phyloP scores from a whole-genome alignment of 1,284 basidiomycete genomes.

The Psilocybe mexicana region DNA sequence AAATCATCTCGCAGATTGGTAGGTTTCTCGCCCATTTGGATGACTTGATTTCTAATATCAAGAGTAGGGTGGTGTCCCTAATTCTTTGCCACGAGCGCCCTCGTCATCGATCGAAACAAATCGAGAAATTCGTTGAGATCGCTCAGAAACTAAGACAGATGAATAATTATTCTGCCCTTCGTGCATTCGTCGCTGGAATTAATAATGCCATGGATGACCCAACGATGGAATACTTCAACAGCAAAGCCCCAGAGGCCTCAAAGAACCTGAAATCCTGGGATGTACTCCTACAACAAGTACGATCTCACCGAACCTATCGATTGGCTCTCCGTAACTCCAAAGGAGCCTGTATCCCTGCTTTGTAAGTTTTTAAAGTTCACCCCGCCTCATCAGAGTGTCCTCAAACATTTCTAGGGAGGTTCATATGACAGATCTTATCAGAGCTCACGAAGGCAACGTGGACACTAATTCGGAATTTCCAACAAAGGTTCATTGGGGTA shows the following conservation, averaged over 20 bases:
- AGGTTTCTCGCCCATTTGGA: constrained; percentile 22
- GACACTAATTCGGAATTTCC: constrained; percentile 62
- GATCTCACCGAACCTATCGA: constrained; percentile 78
- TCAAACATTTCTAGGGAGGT: constrained; percentile 58
- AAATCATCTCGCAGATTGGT: constrained; percentile 80
- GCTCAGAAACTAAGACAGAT: constrained; percentile 65
- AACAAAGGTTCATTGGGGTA: constrained; percentile 79
- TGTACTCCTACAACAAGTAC: constrained; percentile 67
- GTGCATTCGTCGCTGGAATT: constrained; percentile 82
- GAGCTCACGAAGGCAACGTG: constrained; percentile 74
- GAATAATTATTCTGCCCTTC: constrained; percentile 80
- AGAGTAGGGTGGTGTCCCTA: constrained; percentile 68
- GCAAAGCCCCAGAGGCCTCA: constrained; percentile 59
- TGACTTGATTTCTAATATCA: constrained; percentile 7
- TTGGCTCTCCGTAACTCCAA: constrained; percentile 78
- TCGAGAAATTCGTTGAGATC: constrained; percentile 78
- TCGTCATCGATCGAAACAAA: constrained; percentile 63
- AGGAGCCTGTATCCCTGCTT: constrained; percentile 78
- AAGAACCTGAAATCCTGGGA: constrained; percentile 79
- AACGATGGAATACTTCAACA: constrained; percentile 67
- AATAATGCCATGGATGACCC: constrained; percentile 73
- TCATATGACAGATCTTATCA: constrained; percentile 79
- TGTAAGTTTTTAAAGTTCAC: constrained; percentile 50
- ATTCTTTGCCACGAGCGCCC: constrained; percentile 78
- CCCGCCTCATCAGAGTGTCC: background rate